These are phyloP conservation scores for Camellia granthamiana DNA, from an alignment of 148 eudicot species.

Conservation along the genomic window DNA sequence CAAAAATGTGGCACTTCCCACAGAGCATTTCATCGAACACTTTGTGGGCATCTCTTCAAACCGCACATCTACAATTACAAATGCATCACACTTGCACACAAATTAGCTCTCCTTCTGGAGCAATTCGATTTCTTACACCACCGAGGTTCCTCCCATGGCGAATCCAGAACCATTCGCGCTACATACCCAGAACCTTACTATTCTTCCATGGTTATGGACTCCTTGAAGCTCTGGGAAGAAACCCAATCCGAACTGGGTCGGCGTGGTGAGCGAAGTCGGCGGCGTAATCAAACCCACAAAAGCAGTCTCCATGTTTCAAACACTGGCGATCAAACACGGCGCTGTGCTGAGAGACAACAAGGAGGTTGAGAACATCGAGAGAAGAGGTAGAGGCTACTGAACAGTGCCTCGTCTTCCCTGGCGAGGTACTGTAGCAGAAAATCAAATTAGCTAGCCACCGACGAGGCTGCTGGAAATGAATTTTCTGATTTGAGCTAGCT, in stretches of 20 bases:
- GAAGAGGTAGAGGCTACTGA: too few relatives aligned
- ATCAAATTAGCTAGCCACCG: too few relatives aligned
- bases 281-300: slow-evolving; percentile 90
- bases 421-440: too few relatives aligned
- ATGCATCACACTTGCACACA: too few relatives aligned
- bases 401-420: too few relatives aligned
- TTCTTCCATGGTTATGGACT: slow-evolving; percentile 54
- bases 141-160: slow-evolving; percentile 95
- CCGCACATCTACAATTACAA: too few relatives aligned
- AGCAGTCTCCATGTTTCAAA: slow-evolving; percentile 88
- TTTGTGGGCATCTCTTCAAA: too few relatives aligned
- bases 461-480: too few relatives aligned
- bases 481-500: too few relatives aligned
- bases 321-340: slow-evolving; percentile 62
- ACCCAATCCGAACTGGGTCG: slow-evolving; percentile 77
- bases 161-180: slow-evolving; percentile 77
- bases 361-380: slow-evolving; percentile 42
- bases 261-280: slow-evolving; percentile 56
- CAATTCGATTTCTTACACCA: slow-evolving; percentile 90
- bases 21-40: too few relatives aligned
- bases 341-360: slow-evolving; percentile 56
- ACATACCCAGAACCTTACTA: slow-evolving; percentile 87
- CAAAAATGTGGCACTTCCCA: too few relatives aligned
- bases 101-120: slow-evolving; percentile 67
- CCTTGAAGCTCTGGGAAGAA: slow-evolving; percentile 52